Evolutionary conservation across 1,284 basidiomycete species (phyloP), one percentile per base, ranked within the genome.

Genomic region (Ceratobasidium sp.): DNA sequence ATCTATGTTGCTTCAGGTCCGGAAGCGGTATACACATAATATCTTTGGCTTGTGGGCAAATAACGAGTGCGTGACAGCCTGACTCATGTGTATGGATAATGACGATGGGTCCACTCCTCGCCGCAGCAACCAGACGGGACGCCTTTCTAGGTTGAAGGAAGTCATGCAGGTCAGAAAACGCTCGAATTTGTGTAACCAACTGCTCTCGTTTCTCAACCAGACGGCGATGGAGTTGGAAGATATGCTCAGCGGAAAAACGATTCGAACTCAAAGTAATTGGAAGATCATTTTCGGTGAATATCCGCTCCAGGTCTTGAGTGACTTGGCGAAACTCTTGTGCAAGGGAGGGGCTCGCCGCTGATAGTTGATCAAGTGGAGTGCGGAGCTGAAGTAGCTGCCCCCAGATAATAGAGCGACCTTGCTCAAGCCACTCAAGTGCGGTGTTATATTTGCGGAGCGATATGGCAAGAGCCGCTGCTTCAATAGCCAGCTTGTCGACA

Each of bases 401-500:
- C 85, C 85, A 85, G 40, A 85, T 80, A 12, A 85, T 77, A 40
- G 81, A 81, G 15, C 84, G 81, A 15, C 84, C 83, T 72, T 82
- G 23, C 70, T 83, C 83, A 1, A 84, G 73, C 72, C 82, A 81
- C 64, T 84, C 84, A 23, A 84, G 44, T 15, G 83, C 83, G 0
- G 49, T 26, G 12, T 77, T 61, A n/a, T 6, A 49, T 9, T 77
- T 13, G 6, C 20, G 2, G 39, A 51, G 12, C 49, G 9, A 10
- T 1, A 77, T 77, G 0, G 60, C 73, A 33, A 23, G 15, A 46
- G 73, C 61, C 0, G 61, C 73, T 3, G 73, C 73, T 23, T 68
- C 53, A 13, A 33, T 23, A 49, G 64, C 23, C 23, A 26, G 10
- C 1, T n/a, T n/a, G 26, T 46, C 42, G 2, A 77, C n/a, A 9